Percentiles rank a stretch among this genome's conserved stretches.
These are phyloP conservation scores for Zoysia pacifica DNA, from an alignment of 176 grass and related monocot species.

Conservation along the genomic window DNA sequence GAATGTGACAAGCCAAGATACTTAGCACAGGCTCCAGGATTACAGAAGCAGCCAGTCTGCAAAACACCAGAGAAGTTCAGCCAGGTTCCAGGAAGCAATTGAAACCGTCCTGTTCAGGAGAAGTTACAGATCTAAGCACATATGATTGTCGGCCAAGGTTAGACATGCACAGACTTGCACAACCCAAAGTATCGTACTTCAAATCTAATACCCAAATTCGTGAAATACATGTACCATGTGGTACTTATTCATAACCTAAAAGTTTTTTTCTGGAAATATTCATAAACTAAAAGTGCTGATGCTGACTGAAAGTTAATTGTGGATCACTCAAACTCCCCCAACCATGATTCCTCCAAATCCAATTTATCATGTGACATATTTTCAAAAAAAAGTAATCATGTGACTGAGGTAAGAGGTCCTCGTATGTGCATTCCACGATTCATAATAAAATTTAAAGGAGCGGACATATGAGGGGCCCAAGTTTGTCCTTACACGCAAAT, in stretches of 20 bases:
- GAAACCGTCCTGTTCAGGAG: not conserved
- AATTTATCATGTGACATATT: conserved; percentile 1
- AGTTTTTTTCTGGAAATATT: no score
- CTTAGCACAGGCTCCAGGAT: conserved; percentile 93
- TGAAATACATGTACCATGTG: not conserved
- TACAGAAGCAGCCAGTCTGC: conserved; percentile 97
- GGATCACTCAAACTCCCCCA: not conserved
- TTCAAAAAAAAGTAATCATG: not conserved
- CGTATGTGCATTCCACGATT: not conserved
- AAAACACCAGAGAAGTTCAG: conserved; percentile 37
- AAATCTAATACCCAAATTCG: not conserved
- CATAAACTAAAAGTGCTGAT: conserved; percentile 13
- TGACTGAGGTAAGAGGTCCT: not conserved
- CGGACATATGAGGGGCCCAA: not conserved
- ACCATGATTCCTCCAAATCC: not conserved
- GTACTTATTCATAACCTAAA: not conserved
- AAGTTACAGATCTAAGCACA: not conserved
- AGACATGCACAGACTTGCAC: not conserved
- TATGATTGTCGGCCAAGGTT: not conserved
- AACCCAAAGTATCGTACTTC: not conserved
- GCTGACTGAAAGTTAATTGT: not conserved
- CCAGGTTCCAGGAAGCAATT: not conserved
- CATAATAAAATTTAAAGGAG: not conserved
- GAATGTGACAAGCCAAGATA: conserved; percentile 82
- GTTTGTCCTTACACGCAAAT: conserved; percentile 75